phyloP scores from a whole-genome alignment of 2,329 filamentous ascomycete species.

The Arthrobotrys megalospora region DNA sequence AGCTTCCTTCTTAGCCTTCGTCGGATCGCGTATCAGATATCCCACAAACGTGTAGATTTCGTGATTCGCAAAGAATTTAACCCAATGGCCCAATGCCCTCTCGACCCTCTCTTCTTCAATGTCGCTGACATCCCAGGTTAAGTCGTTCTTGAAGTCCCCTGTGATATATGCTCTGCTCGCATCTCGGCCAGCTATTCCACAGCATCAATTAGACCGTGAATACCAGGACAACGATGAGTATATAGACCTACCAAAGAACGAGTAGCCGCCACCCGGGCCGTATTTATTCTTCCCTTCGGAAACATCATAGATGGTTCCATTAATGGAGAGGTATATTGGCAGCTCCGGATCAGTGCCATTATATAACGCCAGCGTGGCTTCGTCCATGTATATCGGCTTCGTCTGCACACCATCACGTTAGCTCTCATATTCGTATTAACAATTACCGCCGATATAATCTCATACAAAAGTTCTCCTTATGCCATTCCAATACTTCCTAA shows the following conservation, averaged over 20 bases:
- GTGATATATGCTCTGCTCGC: conserved; percentile 91
- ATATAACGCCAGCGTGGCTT: conserved; percentile 79
- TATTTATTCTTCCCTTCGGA: conserved; percentile 78
- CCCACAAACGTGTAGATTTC: conserved; percentile 56
- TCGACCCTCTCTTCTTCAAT: conserved; percentile 72
- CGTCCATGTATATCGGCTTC: conserved; percentile 79
- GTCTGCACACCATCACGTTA: conserved; percentile 65
- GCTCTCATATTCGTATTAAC: not conserved
- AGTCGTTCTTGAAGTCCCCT: conserved; percentile 89
- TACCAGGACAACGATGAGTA: not conserved
- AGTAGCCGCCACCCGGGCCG: conserved; percentile 87
- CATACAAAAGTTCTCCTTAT: conserved; percentile 72
- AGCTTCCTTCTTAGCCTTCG: conserved; percentile 28
- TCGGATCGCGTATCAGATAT: conserved; percentile 35
- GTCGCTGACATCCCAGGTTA: conserved; percentile 85
- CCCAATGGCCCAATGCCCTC: conserved; percentile 58
- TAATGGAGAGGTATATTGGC: conserved; percentile 91
- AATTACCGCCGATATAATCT: conserved; percentile 25
- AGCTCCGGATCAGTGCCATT: conserved; percentile 81
- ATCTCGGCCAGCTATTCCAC: conserved; percentile 77
- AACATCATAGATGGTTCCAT: conserved; percentile 89
- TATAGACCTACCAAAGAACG: conserved; percentile 74
- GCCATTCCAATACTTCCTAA: conserved; percentile 74
- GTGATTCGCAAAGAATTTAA: conserved; percentile 46
- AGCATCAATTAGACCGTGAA: not conserved